Evolutionary conservation across 2,329 filamentous ascomycete species (phyloP), one percentile per base, ranked within the genome.

Genomic region (Pseudocercospora eumusae): DNA sequence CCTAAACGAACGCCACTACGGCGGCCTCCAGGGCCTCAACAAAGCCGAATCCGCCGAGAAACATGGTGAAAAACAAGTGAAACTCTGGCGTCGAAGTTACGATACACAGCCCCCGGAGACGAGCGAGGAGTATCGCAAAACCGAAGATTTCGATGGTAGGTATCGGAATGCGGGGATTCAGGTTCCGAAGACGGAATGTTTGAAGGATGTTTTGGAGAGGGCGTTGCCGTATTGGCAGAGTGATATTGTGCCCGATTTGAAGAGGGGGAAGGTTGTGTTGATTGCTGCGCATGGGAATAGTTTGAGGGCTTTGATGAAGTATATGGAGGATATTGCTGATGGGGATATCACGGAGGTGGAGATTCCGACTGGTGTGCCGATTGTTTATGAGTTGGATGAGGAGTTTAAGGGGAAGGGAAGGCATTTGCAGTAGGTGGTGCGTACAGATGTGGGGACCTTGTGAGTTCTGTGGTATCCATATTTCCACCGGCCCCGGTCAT

Each of bases 251-350:
- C 40, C 47, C 8, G 59, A 58, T 28, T 45, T 64, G 25, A 44
- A 59, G 28, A 42, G 18, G 25, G 62, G 58, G 6, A 58, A 58
- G 44, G 54, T 56, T 23, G 62, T 64, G 25, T 23, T 61, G 55
- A 61, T 64, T 40, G 62, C 62, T 21, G 62, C 62, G 47, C 58
- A 61, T 56, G 58, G 59, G 20, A 64, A 64, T 33, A 57, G 57
- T 44, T 40, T 64, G 42, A 52, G 55, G 42, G 62, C 58, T n/a
- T 47, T 64, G 62, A 59, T 61, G 55, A 64, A 64, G 55, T 55
- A 58, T n/a, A 33, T 61, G 25, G 62, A 61, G 54, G 62, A 56
- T 25, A 61, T 61, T 21, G 58, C 53, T 18, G 58, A 64, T 59
- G 53, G 56, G 55, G 59, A 61, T n/a, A 64, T 64, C 52, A 42